These are phyloP conservation scores for Pochonia chlamydosporia DNA, from an alignment of 2,329 filamentous ascomycete genomes.

Conservation along the genomic window DNA sequence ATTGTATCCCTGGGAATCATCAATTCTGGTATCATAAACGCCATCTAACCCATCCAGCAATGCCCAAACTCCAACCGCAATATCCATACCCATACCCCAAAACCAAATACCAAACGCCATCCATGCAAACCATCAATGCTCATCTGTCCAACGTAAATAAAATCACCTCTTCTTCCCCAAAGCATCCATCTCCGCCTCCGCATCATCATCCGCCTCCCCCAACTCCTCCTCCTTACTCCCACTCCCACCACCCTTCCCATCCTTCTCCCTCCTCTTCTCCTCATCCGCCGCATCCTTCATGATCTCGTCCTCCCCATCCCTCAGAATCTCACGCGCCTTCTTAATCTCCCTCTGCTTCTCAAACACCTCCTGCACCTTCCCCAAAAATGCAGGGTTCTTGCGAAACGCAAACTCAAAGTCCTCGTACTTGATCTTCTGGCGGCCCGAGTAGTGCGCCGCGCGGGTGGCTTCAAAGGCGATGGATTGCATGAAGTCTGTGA, in stretches of 20 bases:
- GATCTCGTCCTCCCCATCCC: constrained; percentile 58
- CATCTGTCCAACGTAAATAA: neutral
- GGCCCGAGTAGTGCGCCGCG: constrained; percentile 76
- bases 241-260: constrained; percentile 14
- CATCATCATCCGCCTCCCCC: constrained; percentile 47
- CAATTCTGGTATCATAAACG: too few species aligned
- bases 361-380: constrained; percentile 82
- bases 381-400: constrained; percentile 77
- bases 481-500: constrained; percentile 94
- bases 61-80: too few species aligned
- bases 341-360: constrained; percentile 86
- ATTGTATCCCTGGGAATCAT: too few species aligned
- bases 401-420: constrained; percentile 95
- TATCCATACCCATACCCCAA: too few species aligned
- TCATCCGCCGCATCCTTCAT: constrained; percentile 46
- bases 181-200: constrained; percentile 34
- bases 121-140: neutral
- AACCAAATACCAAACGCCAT: too few species aligned
- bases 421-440: constrained; percentile 96
- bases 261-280: constrained; percentile 31
- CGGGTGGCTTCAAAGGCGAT: constrained; percentile 85
- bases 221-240: constrained; percentile 43
- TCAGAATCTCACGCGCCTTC: constrained; percentile 70
- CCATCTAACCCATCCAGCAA: too few species aligned
- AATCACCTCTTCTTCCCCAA: constrained; percentile 31